Evolutionary conservation across 2,329 filamentous ascomycete genomes (phyloP).

Genomic region (Dactylellina leptospora): DNA sequence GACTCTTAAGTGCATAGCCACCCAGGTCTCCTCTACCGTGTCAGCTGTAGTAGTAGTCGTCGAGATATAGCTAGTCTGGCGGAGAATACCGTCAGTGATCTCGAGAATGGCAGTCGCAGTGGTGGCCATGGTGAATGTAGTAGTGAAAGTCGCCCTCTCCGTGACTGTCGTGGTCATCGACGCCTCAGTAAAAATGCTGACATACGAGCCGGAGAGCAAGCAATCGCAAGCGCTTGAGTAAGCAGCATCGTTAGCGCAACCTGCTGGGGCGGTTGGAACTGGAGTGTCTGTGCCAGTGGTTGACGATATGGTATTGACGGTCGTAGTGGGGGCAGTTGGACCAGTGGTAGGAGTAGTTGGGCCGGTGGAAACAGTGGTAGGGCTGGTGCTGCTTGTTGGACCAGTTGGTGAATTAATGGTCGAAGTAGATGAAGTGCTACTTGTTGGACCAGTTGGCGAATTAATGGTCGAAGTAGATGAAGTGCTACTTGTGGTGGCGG

Average conservation of each 20-base stretch:
- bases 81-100: too few species aligned
- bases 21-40: too few species aligned
- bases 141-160: not conserved
- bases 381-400: not conserved
- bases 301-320: not conserved
- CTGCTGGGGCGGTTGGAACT: not conserved
- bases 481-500: not conserved
- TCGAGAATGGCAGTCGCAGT: too few species aligned
- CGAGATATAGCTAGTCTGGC: too few species aligned
- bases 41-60: too few species aligned
- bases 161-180: not conserved
- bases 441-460: not conserved
- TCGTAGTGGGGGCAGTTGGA: not conserved
- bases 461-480: not conserved
- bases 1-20: too few species aligned
- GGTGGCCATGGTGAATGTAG: too few species aligned
- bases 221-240: conserved; percentile 20
- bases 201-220: not conserved
- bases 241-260: not conserved
- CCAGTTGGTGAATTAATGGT: too few species aligned
- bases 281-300: not conserved
- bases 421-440: too few species aligned
- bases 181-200: not conserved
- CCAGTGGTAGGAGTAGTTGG: not conserved
- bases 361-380: not conserved